Percentiles rank a stretch among this genome's conserved stretches.
phyloP scores from a whole-genome alignment of 495 filamentous ascomycete genomes.

The Pyronema omphalodes region DNA sequence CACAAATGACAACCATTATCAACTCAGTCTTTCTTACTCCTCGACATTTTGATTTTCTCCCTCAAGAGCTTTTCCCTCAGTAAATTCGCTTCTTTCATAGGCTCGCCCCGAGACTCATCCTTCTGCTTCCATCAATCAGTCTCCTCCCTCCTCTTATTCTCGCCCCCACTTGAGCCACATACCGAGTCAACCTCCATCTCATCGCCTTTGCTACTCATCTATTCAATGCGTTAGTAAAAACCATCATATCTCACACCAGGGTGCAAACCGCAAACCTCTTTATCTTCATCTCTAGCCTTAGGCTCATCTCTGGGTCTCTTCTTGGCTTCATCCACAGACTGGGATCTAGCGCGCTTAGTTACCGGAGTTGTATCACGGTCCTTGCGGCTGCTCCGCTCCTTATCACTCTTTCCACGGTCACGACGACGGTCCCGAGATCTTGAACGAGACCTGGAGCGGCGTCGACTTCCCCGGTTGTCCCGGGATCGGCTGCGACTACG shows the following conservation, averaged over 20 bases:
- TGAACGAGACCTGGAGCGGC: too few species aligned
- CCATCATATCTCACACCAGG: neutral
- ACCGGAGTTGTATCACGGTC: neutral
- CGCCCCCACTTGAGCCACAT: neutral
- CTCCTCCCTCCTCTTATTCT: neutral
- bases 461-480: too few species aligned
- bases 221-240: neutral
- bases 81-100: neutral
- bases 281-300: constrained; percentile 13
- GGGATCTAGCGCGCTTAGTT: constrained; percentile 7
- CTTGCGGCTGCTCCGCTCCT: constrained; percentile 6
- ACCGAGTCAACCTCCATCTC: neutral
- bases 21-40: constrained; percentile 13
- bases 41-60: constrained; percentile 39
- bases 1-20: too few species aligned
- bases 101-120: neutral
- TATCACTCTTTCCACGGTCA: constrained; percentile 5
- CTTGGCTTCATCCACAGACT: constrained; percentile 15
- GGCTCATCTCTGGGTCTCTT: constrained; percentile 14
- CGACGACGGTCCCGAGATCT: neutral
- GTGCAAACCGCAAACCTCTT: constrained; percentile 17
- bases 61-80: constrained; percentile 47
- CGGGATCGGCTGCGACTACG: too few species aligned
- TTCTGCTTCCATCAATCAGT: neutral
- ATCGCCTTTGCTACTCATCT: neutral